These are phyloP conservation scores for Plasmopara viticola DNA, from an alignment of 352 stramenopile genomes.

Conservation along the genomic window DNA sequence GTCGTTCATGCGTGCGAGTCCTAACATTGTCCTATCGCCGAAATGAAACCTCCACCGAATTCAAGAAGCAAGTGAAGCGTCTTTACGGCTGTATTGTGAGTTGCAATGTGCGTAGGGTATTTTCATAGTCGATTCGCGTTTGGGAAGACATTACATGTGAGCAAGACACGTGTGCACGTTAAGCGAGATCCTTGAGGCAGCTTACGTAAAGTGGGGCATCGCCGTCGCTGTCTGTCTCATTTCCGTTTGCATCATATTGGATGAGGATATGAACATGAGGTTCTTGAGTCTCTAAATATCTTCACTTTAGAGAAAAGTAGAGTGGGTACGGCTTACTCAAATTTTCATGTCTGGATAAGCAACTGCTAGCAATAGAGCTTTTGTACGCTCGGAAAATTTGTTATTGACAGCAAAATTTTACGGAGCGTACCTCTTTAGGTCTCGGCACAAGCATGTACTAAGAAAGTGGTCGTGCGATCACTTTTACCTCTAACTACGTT, in stretches of 20 bases:
- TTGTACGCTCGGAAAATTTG: conserved; percentile 35
- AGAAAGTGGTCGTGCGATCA: conserved; percentile 30
- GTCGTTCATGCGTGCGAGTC: conserved; percentile 63
- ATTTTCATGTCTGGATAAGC: conserved; percentile 54
- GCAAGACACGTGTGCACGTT: conserved; percentile 47
- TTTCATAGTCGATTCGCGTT: conserved; percentile 55
- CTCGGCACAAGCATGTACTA: conserved; percentile 66
- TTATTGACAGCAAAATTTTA: conserved; percentile 77
- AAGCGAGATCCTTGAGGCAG: conserved; percentile 42
- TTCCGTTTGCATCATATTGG: conserved; percentile 66
- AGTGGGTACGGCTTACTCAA: conserved; percentile 61
- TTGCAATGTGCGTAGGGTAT: conserved; percentile 68
- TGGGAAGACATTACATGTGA: conserved; percentile 46
- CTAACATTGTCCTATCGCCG: conserved; percentile 64
- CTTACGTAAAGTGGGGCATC: conserved; percentile 64
- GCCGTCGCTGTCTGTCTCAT: conserved; percentile 60
- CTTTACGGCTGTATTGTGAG: conserved; percentile 44
- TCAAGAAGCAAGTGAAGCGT: conserved; percentile 68
- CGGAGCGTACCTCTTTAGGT: conserved; percentile 70
- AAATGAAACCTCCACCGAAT: conserved; percentile 81
- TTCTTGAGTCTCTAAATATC: conserved; percentile 11
- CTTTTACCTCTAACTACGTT: conserved; percentile 39
- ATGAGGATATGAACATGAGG: conserved; percentile 46
- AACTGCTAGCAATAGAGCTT: conserved; percentile 49
- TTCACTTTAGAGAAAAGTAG: conserved; percentile 51